These are phyloP conservation scores for Carex kokanica DNA, from an alignment of 176 grass and related monocot species.

Conservation along the genomic window DNA sequence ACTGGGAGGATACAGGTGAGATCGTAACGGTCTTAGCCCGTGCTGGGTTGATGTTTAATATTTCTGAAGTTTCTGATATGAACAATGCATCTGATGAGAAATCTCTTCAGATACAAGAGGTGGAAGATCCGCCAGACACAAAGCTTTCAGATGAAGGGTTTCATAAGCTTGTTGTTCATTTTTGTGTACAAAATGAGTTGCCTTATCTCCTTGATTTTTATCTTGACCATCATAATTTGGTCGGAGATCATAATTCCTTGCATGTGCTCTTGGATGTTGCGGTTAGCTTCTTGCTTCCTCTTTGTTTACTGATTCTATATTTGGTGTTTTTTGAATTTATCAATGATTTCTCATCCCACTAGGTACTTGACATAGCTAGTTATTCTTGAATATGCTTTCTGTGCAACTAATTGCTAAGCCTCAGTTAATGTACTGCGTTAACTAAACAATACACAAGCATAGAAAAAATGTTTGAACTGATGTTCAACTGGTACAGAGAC, in stretches of 20 bases:
- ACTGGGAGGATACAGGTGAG: slow-evolving; percentile 64
- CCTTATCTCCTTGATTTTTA: slow-evolving; percentile 79
- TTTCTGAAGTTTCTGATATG: slow-evolving; percentile 31
- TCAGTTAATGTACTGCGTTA: not conserved
- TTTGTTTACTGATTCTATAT: slow-evolving; percentile 24
- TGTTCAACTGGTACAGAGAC: not conserved
- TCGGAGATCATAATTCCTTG: slow-evolving; percentile 47
- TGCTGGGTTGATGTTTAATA: slow-evolving; percentile 56
- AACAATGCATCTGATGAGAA: slow-evolving; percentile 15
- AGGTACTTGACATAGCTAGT: not conserved
- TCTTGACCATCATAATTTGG: slow-evolving; percentile 73
- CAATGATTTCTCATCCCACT: slow-evolving; percentile 10
- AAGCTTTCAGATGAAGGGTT: slow-evolving; percentile 47
- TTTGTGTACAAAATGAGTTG: slow-evolving; percentile 73
- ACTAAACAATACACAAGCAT: not conserved
- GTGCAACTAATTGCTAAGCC: not conserved
- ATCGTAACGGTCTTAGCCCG: slow-evolving; percentile 65
- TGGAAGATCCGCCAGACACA: slow-evolving; percentile 35
- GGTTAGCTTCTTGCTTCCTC: slow-evolving; percentile 53
- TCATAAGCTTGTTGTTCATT: slow-evolving; percentile 65
- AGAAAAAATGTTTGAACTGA: not conserved
- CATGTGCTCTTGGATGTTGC: slow-evolving; percentile 43
- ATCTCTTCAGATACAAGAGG: slow-evolving; percentile 31
- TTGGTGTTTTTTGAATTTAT: slow-evolving; percentile 6
- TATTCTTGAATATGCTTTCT: slow-evolving; percentile 12